Conservation (phyloP, 805 yeast species). For the Tetrapisispora phaffii region DNA sequence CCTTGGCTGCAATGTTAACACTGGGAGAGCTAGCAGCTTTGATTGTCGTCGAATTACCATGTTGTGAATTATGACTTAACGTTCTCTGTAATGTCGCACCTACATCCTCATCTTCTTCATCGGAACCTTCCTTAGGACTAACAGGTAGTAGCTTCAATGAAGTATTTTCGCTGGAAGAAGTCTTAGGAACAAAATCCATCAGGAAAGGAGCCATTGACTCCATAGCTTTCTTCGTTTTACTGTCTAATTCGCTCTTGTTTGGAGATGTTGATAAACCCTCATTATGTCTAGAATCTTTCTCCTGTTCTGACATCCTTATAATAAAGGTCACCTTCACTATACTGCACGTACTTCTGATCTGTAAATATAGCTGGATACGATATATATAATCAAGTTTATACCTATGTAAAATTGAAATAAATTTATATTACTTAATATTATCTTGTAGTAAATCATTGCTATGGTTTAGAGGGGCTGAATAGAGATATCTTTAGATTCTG, state of each 20-base stretch:
- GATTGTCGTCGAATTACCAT: background rate
- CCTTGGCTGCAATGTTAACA: constrained; percentile 1
- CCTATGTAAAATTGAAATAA: too few relatives aligned
- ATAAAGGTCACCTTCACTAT: too few relatives aligned
- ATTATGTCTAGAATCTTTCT: background rate
- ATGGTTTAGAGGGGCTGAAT: too few relatives aligned
- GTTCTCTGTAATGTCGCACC: constrained; percentile 20
- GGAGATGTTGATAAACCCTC: background rate
- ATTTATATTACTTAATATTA: too few relatives aligned
- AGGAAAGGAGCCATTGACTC: constrained; percentile 74
- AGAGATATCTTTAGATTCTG: too few relatives aligned
- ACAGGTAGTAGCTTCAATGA: constrained; percentile 28
- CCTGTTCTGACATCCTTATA: background rate
- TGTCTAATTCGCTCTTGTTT: background rate
- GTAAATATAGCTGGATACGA: too few relatives aligned
- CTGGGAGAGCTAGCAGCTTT: background rate
- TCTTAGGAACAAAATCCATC: constrained; percentile 63
- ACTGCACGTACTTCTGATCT: too few relatives aligned
- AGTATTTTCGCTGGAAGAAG: constrained; percentile 43
- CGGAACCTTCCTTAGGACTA: constrained; percentile 13
- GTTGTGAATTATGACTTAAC: constrained; percentile 18
- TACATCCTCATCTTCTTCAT: constrained; percentile 22
- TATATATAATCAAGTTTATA: too few relatives aligned
- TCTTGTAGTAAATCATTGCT: too few relatives aligned
- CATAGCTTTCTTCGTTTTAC: constrained; percentile 45